Evolutionary conservation across 2,329 filamentous ascomycete species (phyloP), one percentile per base, ranked within the genome.

Genomic region (Monilinia vaccinii-corymbosi): DNA sequence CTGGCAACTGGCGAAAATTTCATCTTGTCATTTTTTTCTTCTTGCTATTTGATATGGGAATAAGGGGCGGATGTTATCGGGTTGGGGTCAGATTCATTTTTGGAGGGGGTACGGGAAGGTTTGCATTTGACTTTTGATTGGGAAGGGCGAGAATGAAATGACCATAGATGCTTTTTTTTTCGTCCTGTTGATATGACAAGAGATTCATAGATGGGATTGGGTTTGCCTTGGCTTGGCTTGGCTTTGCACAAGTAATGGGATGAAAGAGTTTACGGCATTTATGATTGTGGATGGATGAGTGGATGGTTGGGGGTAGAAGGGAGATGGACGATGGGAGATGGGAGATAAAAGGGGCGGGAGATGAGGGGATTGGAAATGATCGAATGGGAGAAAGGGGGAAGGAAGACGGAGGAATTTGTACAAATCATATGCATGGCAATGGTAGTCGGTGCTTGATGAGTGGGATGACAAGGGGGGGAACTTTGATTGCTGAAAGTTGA

Each of bases 161-260:
- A 53, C 42, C 50, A 53, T 53, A 53, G 50, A 53, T 42, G 6
- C 40, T 38, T 52, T 52, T 40, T 51, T n/a, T n/a, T n/a, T n/a
- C n/a, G 49, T 40, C 38, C 34, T 38, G 49, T 51, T 14, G 18
- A 23, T 52, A 36, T 49, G 42, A 45, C 23, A 46, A 34, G 31
- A 34, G 31, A 58, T 42, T 45, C 48, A 58, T 58, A 58, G 56
- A 58, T 52, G 56, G 56, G 36, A 52, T 52, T 38, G 36, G 56
- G 48, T 18, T 40, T 16, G 36, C 10, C 36, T 40, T 44, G 28
- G 46, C 38, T 49, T 21, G 28, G 28, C 38, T 31, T 56, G 50
- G 28, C 42, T 56, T 56, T n/a, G 52, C 52, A 56, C 34, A 48
- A 58, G 45, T 51, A 48, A 57, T 56, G 40, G 44, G 31, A 28